Evolutionary conservation across 2,329 filamentous ascomycete genomes (phyloP), one percentile per base, ranked within the genome.

Genomic region (Domatiomyces globalis): DNA sequence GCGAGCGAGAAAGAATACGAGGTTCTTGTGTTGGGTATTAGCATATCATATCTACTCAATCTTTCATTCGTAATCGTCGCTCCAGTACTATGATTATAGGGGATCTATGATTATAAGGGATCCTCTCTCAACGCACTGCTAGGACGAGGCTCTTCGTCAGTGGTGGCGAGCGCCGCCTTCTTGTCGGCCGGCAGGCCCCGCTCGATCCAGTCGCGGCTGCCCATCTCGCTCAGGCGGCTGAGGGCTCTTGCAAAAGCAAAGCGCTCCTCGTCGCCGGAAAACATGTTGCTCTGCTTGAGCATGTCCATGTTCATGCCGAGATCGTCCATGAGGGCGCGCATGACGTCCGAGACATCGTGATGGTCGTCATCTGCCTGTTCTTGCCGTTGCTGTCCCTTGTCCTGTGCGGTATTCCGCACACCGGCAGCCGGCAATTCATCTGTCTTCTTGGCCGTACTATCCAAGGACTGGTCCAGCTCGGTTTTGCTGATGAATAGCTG

Each of bases 241-340:
- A 96, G 67, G 1, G 92, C 92, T 50, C 92, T 74, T 20, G 88
- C 88, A 72, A 98, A 98, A 0, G 92, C 92, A 71, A 98, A 98
- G 0, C 87, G 79, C 69, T 98, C 92, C 71, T 98, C 92, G 53
- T 95, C 92, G 43, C 92, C 92, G 1, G 84, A 85, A 67, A 98
- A 98, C 42, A 96, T 79, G 58, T 79, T 86, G 43, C 83, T 87
- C 58, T 82, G 83, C 71, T 94, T 94, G 61, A 98, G 73, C 67
- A 85, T 83, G 48, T 81, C 76, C 71, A 92, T 89, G 61, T 84
- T 89, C 70, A 88, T 78, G 42, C 87, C 87, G 46, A 95, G 69
- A 63, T 95, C 87, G 61, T 95, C 87, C 78, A 95, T 85, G 62
- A 94, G 76, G 62, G 79, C 81, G 53, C 84, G 78, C 81, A 94